phyloP scores from a whole-genome alignment of 2,329 filamentous ascomycete genomes.

The Trichoderma simmonsii region DNA sequence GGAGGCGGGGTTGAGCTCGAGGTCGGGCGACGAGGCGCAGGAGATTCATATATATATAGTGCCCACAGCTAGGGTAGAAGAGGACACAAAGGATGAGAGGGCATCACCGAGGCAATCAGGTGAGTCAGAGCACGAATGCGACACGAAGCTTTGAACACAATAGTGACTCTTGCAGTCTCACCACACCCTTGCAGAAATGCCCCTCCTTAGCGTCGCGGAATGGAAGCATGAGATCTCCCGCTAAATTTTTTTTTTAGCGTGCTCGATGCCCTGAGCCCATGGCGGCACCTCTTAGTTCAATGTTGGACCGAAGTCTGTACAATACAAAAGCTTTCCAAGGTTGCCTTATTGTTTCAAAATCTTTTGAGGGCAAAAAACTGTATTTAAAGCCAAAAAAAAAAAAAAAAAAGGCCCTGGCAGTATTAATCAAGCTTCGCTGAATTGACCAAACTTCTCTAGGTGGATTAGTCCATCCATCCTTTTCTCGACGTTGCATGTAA shows the following conservation, averaged over 20 bases:
- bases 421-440: not conserved
- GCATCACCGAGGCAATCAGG: slow-evolving; percentile 12
- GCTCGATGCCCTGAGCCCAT: not conserved
- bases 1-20: slow-evolving; percentile 25
- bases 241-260: slow-evolving; percentile 12
- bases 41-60: slow-evolving; percentile 35
- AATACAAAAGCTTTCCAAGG: not conserved
- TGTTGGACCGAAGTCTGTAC: not conserved
- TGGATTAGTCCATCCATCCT: not conserved
- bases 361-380: not conserved
- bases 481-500: not conserved
- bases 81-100: not conserved
- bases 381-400: not conserved
- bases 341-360: not conserved
- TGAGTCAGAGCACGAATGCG: slow-evolving; percentile 19
- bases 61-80: slow-evolving; percentile 18
- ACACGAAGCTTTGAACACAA: not conserved
- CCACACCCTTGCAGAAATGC: slow-evolving; percentile 5
- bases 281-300: not conserved
- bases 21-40: slow-evolving; percentile 32
- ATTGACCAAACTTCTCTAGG: not conserved
- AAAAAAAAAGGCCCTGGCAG: too few species aligned
- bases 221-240: not conserved
- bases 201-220: slow-evolving; percentile 6
- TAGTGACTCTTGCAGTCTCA: slow-evolving; percentile 2